Conservation (phyloP, 768 basidiomycete genomes). For the Crassisporium funariophilum region DNA sequence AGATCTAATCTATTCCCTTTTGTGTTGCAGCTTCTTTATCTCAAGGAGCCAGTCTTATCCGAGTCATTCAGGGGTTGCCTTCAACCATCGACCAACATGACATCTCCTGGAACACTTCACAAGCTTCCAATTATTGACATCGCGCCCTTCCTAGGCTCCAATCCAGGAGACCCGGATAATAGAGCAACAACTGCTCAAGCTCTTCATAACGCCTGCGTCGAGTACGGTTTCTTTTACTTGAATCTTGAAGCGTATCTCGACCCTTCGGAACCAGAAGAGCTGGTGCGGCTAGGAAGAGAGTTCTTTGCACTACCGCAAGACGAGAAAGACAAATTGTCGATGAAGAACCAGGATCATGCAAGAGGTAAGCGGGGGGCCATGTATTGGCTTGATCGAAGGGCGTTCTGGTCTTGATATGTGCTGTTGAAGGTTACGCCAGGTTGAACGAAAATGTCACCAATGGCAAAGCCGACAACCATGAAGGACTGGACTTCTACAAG, state of each 20-base stretch:
- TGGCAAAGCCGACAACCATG: constrained; percentile 83
- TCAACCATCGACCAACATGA: no score
- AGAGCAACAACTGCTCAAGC: constrained; percentile 52
- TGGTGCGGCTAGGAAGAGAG: constrained; percentile 61
- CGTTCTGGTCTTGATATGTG: not conserved
- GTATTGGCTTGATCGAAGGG: not conserved
- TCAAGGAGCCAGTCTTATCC: not conserved
- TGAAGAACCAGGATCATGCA: constrained; percentile 71
- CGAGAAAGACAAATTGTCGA: constrained; percentile 76
- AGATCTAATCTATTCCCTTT: constrained; percentile 13
- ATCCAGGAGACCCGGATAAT: constrained; percentile 34
- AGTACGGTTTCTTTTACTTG: constrained; percentile 91
- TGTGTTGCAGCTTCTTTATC: not conserved
- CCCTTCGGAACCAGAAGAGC: constrained; percentile 61
- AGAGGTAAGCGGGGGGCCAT: constrained; percentile 53
- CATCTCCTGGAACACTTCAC: constrained; percentile 11
- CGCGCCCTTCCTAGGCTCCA: constrained; percentile 56
- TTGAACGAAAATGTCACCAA: constrained; percentile 86
- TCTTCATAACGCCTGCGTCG: constrained; percentile 71
- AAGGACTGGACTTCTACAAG: constrained; percentile 81
- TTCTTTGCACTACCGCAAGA: constrained; percentile 76
- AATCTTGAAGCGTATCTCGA: constrained; percentile 64
- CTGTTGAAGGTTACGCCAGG: constrained; percentile 71
- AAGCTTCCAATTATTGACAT: constrained; percentile 74
- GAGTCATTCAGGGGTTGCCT: not conserved